Evolutionary conservation across 768 basidiomycete genomes (phyloP).

Genomic region (Lentinula sp.): DNA sequence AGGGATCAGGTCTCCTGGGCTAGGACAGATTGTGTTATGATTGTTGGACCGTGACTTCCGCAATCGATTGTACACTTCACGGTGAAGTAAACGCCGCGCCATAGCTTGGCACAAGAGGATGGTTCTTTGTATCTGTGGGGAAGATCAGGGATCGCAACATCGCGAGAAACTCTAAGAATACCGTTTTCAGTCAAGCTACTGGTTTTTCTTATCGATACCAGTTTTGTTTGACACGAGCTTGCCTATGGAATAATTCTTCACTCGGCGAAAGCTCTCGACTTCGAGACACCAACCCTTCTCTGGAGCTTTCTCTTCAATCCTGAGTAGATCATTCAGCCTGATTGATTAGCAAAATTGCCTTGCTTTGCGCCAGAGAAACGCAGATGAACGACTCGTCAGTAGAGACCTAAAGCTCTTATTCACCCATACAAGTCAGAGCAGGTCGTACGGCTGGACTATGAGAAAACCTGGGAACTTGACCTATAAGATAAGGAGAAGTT

Average conservation of each 20-base stretch:
- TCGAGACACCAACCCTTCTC: background rate
- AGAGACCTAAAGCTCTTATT: conserved; percentile 22
- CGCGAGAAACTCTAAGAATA: background rate
- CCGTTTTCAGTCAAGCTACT: background rate
- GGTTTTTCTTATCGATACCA: background rate
- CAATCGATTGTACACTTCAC: background rate
- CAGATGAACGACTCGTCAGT: conserved; percentile 11
- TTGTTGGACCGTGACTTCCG: too few relatives aligned
- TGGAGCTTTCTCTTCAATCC: background rate
- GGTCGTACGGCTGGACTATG: conserved; percentile 22
- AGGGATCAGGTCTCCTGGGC: background rate
- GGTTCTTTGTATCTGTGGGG: background rate
- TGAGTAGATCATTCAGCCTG: background rate
- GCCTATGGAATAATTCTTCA: background rate
- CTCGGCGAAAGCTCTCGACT: background rate
- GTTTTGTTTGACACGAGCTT: background rate
- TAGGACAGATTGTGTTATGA: background rate
- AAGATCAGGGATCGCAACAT: background rate
- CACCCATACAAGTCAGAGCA: conserved; percentile 25
- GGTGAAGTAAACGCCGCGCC: background rate
- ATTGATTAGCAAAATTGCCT: conserved; percentile 1
- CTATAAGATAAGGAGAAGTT: too few relatives aligned
- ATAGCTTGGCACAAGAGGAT: background rate
- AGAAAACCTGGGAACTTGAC: conserved; percentile 20
- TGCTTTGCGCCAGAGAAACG: conserved; percentile 19